Evolutionary conservation across 306 rosid species (phyloP), one percentile per base, ranked within the genome.

Genomic region (Trifolium pratense): DNA sequence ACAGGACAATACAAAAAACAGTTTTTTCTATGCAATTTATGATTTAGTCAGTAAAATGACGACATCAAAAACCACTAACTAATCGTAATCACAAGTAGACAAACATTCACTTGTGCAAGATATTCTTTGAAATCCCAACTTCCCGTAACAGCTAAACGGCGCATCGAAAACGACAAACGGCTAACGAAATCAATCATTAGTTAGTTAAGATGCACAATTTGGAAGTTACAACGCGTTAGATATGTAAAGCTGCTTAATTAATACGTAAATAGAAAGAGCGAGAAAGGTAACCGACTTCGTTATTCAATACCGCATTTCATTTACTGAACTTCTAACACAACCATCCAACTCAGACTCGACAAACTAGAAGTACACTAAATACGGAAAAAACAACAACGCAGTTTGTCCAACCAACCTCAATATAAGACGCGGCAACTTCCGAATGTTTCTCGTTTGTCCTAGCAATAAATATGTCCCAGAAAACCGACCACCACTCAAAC

Each of bases 401-500:
- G 20, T 39, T 55, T 53, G 20, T 43, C 61, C 69, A 80, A 80
- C 89, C 37, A 78, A 94, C 99, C 99, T 94, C 99, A 2, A 94
- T 94, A 70, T 94, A 94, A 37, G 99, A 94, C 40, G 99, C 97
- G 49, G 99, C 99, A 79, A 91, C 95, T 68, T 94, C 97, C 1
- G 99, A 94, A 77, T 94, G 99, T 85, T 94, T 94, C 88, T 94
- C 99, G 74, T 94, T 94, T 21, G 99, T 94, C 82, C 99, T 83
- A 75, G 99, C 96, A 69, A 94, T 94, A 73, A 94, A 94, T 78
- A 94, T 94, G 83, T 94, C 99, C 99, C 99, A 94, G 87, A 94
- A 94, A 62, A 94, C 98, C 2, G 98, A 94, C 98, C 98, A 94
- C 98, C 98, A 94, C 79, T 94, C 99, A 1, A 94, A 94, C 39